phyloP scores from a whole-genome alignment of 495 filamentous ascomycete genomes.

The Hapsidospora chrysogenum region DNA sequence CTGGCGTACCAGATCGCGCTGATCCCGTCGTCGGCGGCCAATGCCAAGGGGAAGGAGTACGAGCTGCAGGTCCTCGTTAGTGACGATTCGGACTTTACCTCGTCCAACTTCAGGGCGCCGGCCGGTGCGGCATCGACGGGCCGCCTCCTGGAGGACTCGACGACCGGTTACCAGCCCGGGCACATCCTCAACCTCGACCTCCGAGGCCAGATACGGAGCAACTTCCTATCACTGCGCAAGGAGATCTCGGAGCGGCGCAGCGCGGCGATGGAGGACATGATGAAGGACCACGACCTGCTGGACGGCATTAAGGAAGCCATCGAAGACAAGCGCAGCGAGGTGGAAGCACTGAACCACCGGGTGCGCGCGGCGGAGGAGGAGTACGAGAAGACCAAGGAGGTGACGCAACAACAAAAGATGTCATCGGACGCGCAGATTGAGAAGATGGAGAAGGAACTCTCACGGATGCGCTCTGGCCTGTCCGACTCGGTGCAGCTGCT shows the following conservation, averaged over 20 bases:
- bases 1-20: constrained; percentile 84
- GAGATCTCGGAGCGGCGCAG: constrained; percentile 79
- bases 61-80: constrained; percentile 61
- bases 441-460: constrained; percentile 93
- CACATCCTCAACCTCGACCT: constrained; percentile 79
- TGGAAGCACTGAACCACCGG: constrained; percentile 78
- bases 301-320: constrained; percentile 88
- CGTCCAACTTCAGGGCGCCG: constrained; percentile 48
- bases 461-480: constrained; percentile 72
- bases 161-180: constrained; percentile 75
- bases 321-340: constrained; percentile 81
- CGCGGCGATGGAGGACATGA: constrained; percentile 64
- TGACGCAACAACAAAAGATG: constrained; percentile 69
- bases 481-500: constrained; percentile 81
- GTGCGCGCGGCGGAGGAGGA: constrained; percentile 78
- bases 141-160: constrained; percentile 61
- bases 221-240: constrained; percentile 60
- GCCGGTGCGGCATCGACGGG: constrained; percentile 23
- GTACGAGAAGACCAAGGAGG: constrained; percentile 84
- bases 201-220: constrained; percentile 60
- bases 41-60: constrained; percentile 69
- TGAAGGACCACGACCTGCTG: constrained; percentile 79
- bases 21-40: constrained; percentile 65
- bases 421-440: constrained; percentile 85
- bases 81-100: constrained; percentile 51